Evolutionary conservation across 176 grass and related monocot genomes (phyloP), one percentile per base, ranked within the genome.

Genomic region (Saccharum officinarum): DNA sequence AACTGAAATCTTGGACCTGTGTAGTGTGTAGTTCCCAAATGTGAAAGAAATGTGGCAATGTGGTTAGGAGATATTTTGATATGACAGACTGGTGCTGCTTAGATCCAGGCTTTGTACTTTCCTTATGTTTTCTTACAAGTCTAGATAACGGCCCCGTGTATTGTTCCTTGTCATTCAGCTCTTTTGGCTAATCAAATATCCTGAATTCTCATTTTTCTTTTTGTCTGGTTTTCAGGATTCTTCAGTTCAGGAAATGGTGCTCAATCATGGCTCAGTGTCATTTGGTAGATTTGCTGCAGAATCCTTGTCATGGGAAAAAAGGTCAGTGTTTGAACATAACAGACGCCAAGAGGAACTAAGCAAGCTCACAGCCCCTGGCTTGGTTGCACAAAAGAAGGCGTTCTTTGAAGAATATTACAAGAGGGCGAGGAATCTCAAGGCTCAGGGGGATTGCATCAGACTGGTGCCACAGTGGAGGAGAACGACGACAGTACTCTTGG

Each of bases 381-480:
- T 92, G 71, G 94, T 97, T 89, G 92, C 94, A 22, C 70, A 92
- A 86, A 97, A 94, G 64, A 97, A 94, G 81, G 94, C 92, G 4
- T 97, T 91, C 68, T 97, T 97, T 71, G 94, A 97, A 94, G 92
- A 97, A 65, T 97, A 94, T 85, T 97, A 87, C 88, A 87, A 88
- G 78, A 94, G 40, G 22, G 86, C 89, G 1, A 89, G 85, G 57
- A 69, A 39, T 64, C 68, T 86, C 37, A 97, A 94, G 77, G 73
- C 83, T 82, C 80, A 78, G 77, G 80, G 39, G 83, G 59, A 20
- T 45, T 77, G 6, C 68, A 73, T 1, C 52, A 86, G 80, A 40
- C n/a, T 41, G 67, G 90, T 66, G 42, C 25, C 14, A 66, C 55
- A 78, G 13, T 13, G 73, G 83, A 86, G 75, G 64, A 37, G 36